Evolutionary conservation across 2,329 filamentous ascomycete genomes (phyloP), one percentile per base, ranked within the genome.

Genomic region (Pseudocercospora macadamiae): DNA sequence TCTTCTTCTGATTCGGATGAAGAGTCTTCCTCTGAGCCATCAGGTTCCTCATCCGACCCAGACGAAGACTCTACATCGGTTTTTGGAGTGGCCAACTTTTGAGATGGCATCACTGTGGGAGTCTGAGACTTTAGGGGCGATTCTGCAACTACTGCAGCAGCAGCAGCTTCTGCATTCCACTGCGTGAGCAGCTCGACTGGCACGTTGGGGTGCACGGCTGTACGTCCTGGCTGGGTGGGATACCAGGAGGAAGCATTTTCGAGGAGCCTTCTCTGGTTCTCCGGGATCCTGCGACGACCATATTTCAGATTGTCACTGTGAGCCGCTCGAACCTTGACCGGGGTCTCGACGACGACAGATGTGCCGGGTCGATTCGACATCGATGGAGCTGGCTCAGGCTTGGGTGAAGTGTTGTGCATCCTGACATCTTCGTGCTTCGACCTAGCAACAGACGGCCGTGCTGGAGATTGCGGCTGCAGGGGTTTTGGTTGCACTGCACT

Each of bases 261-360:
- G 1, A 88, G 71, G 4, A 87, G 72, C 7, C 73, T 64, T 42
- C 71, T 67, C 64, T 88, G 86, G 14, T 81, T 75, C 23, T 69
- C 73, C 1, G 80, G 76, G 4, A 77, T 71, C 26, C 57, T 70
- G 21, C 62, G 58, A 2, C 69, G 65, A 12, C 64, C 64, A 52
- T 72, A 69, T 21, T 48, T 16, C 16, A 58, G 26, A 7, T 49
- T 32, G 47, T 49, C 47, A 16, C 47, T 30, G n/a, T 16, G 47
- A 4, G 12, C 12, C 9, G 47, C 25, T 19, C 47, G 47, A 3
- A n/a, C 7, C 28, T 49, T 34, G 47, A 34, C n/a, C 16, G 47
- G 47, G 4, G 54, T 39, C 18, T 26, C 54, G 25, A 44, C 19
- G 6, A 42, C 21, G 14, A 28, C 34, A 5, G 51, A 18, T 28